A percentile compares a stretch with the other conserved stretches of the same genome.
phyloP scores from a whole-genome alignment of 345 rosid species.

The Euphorbia tirucalli region DNA sequence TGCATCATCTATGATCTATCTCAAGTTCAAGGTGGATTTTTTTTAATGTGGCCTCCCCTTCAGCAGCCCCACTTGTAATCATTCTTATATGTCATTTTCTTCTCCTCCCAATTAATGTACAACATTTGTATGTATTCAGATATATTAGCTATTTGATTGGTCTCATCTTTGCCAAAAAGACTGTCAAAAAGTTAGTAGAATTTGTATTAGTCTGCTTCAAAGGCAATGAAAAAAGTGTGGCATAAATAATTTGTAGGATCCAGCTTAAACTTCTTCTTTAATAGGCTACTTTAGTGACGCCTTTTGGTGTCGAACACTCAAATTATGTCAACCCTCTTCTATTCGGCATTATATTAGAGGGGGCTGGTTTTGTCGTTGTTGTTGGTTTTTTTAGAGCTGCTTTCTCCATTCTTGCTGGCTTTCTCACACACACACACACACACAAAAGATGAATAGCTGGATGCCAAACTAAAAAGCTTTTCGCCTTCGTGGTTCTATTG shows the following conservation, averaged over 20 bases:
- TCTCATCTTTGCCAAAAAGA: background rate
- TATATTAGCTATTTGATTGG: background rate
- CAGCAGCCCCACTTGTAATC: background rate
- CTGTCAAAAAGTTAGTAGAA: background rate
- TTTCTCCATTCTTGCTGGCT: background rate
- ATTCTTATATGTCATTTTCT: background rate
- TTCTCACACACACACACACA: too few species aligned
- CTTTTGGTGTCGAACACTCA: background rate
- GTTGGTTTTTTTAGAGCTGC: background rate
- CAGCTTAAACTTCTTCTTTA: background rate
- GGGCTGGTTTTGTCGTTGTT: background rate
- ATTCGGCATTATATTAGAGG: background rate
- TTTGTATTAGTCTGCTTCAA: background rate
- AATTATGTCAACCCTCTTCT: background rate
- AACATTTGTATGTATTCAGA: background rate
- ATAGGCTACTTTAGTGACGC: background rate
- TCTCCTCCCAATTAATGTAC: too few species aligned
- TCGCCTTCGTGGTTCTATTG: background rate
- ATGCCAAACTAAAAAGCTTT: background rate
- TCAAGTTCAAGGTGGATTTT: background rate
- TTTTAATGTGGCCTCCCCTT: background rate
- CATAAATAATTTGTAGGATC: background rate
- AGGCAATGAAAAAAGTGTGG: background rate
- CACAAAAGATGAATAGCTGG: background rate
- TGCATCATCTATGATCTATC: background rate